Evolutionary conservation across 208 protist species (phyloP).

Genomic region (Phytomonas sp.): DNA sequence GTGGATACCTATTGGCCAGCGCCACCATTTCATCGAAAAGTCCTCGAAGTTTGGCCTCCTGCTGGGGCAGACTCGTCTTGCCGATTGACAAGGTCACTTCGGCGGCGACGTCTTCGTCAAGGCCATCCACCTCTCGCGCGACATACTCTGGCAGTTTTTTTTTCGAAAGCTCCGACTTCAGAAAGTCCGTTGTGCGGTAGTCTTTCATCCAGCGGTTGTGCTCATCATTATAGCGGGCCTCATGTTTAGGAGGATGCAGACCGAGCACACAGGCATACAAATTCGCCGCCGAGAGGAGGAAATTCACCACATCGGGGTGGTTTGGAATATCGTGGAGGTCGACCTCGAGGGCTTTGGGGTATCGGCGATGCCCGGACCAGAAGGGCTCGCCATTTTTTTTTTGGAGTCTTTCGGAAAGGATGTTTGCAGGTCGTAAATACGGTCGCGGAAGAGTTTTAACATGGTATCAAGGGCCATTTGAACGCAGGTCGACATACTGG

Average conservation of each 20-base stretch:
- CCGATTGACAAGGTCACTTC: slow-evolving; percentile 19
- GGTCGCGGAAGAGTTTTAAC: slow-evolving; percentile 93
- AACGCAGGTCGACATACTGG: slow-evolving; percentile 91
- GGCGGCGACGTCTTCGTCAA: slow-evolving; percentile 70
- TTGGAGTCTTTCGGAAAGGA: slow-evolving; percentile 96
- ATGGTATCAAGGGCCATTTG: slow-evolving; percentile 92
- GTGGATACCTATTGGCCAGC: slow-evolving; percentile 31
- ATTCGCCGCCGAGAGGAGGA: slow-evolving; percentile 66
- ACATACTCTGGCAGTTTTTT: slow-evolving; percentile 35
- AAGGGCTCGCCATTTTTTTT: slow-evolving; percentile 87
- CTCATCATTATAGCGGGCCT: slow-evolving; percentile 75
- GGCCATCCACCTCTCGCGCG: slow-evolving; percentile 40
- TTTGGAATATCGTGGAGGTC: slow-evolving; percentile 9
- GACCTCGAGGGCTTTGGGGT: slow-evolving; percentile 47
- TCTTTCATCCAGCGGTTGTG: slow-evolving; percentile 77
- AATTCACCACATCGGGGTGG: slow-evolving; percentile 46
- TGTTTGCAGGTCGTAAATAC: slow-evolving; percentile 95
- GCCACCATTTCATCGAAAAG: slow-evolving; percentile 33
- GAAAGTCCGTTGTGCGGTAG: slow-evolving; percentile 62
- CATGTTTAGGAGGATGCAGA: slow-evolving; percentile 71
- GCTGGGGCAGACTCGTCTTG: slow-evolving; percentile 12
- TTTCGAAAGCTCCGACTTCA: slow-evolving; percentile 26
- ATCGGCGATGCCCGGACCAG: slow-evolving; percentile 88
- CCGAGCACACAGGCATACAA: slow-evolving; percentile 84
- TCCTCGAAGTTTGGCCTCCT: slow-evolving; percentile 41